Percentiles rank a stretch among this genome's conserved stretches.
phyloP scores from a whole-genome alignment of 202 grass and related monocot species.

The Bolboschoenoplectus hybrid region DNA sequence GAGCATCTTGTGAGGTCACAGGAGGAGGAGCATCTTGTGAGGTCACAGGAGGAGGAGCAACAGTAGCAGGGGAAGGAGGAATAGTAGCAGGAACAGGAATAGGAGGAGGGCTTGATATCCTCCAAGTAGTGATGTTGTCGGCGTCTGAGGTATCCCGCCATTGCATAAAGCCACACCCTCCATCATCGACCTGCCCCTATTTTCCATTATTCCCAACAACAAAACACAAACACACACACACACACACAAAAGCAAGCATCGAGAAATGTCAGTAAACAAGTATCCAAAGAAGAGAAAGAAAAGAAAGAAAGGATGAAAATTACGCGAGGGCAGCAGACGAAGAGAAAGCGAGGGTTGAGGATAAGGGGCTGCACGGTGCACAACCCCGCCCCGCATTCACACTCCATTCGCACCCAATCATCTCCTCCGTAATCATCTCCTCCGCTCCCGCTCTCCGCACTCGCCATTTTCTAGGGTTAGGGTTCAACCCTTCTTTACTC shows the following conservation, averaged over 20 bases:
- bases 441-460: too few species aligned
- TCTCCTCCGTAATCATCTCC: too few species aligned
- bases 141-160: not conserved
- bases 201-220: too few species aligned
- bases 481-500: too few species aligned
- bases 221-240: not conserved
- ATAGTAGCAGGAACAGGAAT: not conserved
- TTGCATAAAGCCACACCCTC: not conserved
- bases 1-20: too few species aligned
- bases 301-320: not conserved
- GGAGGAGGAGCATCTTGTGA: too few species aligned
- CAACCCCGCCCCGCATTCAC: constrained; percentile 64
- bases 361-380: constrained; percentile 55
- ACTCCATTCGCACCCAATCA: not conserved
- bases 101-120: too few species aligned
- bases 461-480: too few species aligned
- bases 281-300: not conserved
- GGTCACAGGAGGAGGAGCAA: not conserved
- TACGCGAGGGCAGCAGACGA: not conserved
- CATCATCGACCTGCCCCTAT: not conserved
- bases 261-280: too few species aligned
- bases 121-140: not conserved
- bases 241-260: too few species aligned
- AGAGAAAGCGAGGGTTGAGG: constrained; percentile 22
- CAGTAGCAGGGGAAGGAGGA: too few species aligned